Evolutionary conservation across 441 rosid species (phyloP).

Genomic region (Syzygium syzygioides): DNA sequence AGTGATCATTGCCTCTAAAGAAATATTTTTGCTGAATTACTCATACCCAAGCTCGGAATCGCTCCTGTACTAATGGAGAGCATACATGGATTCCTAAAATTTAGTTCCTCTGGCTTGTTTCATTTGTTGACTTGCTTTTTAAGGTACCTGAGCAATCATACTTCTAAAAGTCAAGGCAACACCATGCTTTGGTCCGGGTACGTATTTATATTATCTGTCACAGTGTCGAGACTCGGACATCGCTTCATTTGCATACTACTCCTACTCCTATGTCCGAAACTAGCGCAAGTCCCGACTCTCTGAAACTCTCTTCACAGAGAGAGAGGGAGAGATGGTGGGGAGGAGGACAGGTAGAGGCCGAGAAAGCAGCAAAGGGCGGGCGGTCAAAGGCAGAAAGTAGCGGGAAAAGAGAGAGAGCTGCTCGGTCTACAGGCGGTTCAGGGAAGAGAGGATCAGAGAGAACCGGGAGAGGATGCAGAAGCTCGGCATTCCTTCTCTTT

Average conservation of each 20-base stretch:
- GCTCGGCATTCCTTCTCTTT: slow-evolving; percentile 7
- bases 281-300: neutral
- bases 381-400: neutral
- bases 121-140: neutral
- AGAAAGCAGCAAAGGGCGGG: neutral
- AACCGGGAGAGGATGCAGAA: slow-evolving; percentile 17
- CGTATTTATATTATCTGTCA: neutral
- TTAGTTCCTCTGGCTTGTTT: neutral
- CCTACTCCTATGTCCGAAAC: neutral
- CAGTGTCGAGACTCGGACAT: neutral
- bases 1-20: too few relatives aligned
- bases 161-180: neutral
- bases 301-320: neutral
- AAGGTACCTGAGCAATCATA: neutral
- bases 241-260: neutral
- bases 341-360: neutral
- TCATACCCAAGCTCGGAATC: neutral
- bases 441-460: slow-evolving; percentile 18
- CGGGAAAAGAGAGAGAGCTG: neutral
- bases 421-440: neutral
- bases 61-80: neutral
- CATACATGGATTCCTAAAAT: neutral
- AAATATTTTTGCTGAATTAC: neutral
- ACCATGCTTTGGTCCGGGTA: neutral
- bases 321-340: neutral